Evolutionary conservation across 2,329 filamentous ascomycete genomes (phyloP), one percentile per base, ranked within the genome.

Genomic region (Intubia oerlemansii): DNA sequence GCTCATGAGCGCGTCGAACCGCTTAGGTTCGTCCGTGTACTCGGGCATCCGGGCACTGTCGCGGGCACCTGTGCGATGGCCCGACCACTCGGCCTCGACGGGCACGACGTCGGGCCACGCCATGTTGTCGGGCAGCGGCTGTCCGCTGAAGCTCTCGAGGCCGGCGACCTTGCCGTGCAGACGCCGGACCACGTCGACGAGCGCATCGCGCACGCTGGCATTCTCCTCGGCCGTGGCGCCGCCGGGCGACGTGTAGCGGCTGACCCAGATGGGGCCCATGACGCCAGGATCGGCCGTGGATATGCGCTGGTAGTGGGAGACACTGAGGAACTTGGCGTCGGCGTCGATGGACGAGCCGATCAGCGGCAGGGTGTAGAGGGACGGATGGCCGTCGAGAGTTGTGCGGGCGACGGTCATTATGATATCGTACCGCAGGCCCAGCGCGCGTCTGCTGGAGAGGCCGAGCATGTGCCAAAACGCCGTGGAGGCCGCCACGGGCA

Each of bases 251-350:
- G 61, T 64, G 24, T 77, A 71, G 31, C 67, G 75, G 41, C 71
- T 73, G 15, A 91, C 59, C 84, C 84, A 93, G 38, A 88, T 68
- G 25, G 64, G 66, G 4, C 81, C 81, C 44, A 79, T 82, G 43
- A 90, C 56, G 1, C 66, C 69, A 0, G 62, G 62, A 30, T 77
- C 74, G 32, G 57, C 65, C 25, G 64, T 51, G 1, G 66, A 63
- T n/a, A 65, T 40, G 24, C 51, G 54, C 48, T 93, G 85, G 6
- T 63, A 51, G 34, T 67, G 60, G 1, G 61, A 54, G 15, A 90
- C 50, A 16, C 66, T 56, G 9, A 40, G 44, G 0, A 21, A 8
- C 19, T 21, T n/a, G n/a, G n/a, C n/a, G n/a, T n/a, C n/a, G n/a
- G n/a, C n/a, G n/a, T n/a, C n/a, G n/a, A n/a, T n/a, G n/a, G n/a